Evolutionary conservation across 805 yeast genomes (phyloP), one percentile per base, ranked within the genome.

Genomic region (Yarrowia alimentaria): DNA sequence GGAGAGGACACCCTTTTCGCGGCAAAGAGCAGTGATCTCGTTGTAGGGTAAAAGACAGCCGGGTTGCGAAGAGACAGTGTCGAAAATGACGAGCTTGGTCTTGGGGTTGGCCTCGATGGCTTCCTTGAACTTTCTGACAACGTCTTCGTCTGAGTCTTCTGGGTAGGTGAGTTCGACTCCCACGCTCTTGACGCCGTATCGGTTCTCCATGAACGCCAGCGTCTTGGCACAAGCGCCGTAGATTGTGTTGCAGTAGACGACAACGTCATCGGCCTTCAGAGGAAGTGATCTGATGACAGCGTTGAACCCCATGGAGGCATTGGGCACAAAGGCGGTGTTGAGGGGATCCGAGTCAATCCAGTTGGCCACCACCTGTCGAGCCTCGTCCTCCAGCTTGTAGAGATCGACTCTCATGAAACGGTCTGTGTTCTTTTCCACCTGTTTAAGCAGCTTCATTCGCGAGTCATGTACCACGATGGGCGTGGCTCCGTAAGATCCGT

Each of bases 61-160:
- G 2, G 93, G 91, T 77, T 75, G 73, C 1, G 88, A 81, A 18
- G 77, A 64, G 18, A 83, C 74, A 14, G 80, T 80, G 14, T 73
- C 87, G 3, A 68, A 70, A 50, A 83, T 58, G 13, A 78, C 77
- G 55, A 78, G 56, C 34, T 61, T 55, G 17, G 68, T 53, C 5
- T 56, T 48, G 21, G 61, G 61, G 3, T 58, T 53, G 4, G 16
- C 17, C 28, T 66, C 67, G n/a, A 60, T 52, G 10, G 54, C 55
- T 10, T 35, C 24, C 3, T 50, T 49, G 55, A 68, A 70, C 24
- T 55, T 60, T 0, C 55, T 53, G 4, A 75, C 60, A 12, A 77
- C 64, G 25, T 71, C 71, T 4, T 64, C 67, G 13, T 43, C 50
- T 52, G 74, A 70, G 9, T 65, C 66, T 42, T 72, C 54, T 1